Evolutionary conservation across 306 rosid genomes (phyloP).

Genomic region (Acacia melanoxylon): DNA sequence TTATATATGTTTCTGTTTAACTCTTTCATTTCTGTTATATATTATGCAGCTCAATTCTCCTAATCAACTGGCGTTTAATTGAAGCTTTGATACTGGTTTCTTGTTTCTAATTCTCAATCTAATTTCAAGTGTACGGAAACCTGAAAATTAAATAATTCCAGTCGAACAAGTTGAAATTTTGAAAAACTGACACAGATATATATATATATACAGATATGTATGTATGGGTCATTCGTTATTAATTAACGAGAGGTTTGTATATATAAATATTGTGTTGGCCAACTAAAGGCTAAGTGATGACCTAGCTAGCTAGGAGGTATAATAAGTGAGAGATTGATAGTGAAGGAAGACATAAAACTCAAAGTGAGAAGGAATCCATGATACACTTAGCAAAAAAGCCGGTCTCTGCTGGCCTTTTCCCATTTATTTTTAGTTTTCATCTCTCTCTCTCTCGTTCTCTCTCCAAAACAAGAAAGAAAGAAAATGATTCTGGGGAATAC

Average conservation of each 20-base stretch:
- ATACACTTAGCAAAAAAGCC: neutral
- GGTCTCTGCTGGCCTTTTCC: neutral
- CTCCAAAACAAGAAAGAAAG: neutral
- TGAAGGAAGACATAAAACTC: neutral
- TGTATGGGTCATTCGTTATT: neutral
- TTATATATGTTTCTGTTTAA: neutral
- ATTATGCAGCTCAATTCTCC: neutral
- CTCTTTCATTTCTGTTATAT: neutral
- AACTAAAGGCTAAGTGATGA: neutral
- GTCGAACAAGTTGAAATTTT: constrained; percentile 23
- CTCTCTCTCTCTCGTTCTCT: neutral
- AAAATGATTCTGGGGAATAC: constrained; percentile 19
- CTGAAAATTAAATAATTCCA: neutral
- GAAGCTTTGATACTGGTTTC: neutral
- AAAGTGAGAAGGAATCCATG: constrained; percentile 21
- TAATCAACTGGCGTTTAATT: neutral
- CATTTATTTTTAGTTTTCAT: neutral
- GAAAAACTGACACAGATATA: neutral
- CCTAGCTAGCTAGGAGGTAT: neutral
- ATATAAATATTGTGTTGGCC: constrained; percentile 12
- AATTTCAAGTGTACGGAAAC: constrained; percentile 7
- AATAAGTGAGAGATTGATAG: neutral
- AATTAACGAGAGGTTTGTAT: too few species aligned
- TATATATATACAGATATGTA: neutral
- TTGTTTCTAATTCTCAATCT: constrained; percentile 11